A percentile compares a stretch with the other conserved stretches of the same genome.
Evolutionary conservation across 2,329 filamentous ascomycete species (phyloP).

Genomic region (Claviceps spartinae): DNA sequence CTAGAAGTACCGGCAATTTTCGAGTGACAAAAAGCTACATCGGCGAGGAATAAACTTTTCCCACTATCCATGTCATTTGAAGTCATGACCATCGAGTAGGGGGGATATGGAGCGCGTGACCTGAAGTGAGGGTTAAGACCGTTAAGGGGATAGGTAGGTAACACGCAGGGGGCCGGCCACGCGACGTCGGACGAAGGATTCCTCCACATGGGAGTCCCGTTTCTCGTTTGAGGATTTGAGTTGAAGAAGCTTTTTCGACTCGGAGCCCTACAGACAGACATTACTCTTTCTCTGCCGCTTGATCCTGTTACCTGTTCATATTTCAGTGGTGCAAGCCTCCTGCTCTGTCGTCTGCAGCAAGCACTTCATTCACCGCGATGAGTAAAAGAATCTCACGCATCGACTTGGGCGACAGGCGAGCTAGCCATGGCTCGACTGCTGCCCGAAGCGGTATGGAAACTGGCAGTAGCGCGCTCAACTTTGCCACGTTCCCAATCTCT

Average conservation of each 20-base stretch:
- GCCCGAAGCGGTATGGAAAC: constrained; percentile 1
- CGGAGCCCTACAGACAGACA: constrained; percentile 3
- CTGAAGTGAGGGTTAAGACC: too few species aligned
- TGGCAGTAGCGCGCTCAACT: constrained; percentile 1
- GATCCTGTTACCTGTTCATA: neutral
- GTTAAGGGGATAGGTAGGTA: neutral
- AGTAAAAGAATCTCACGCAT: neutral
- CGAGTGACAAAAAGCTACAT: too few species aligned
- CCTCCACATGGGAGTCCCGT: neutral
- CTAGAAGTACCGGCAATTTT: too few species aligned
- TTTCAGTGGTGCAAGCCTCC: constrained; percentile 4
- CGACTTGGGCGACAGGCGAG: neutral
- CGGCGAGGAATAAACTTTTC: too few species aligned
- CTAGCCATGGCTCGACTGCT: neutral
- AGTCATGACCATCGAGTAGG: too few species aligned
- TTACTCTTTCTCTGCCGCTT: neutral
- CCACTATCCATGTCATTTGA: too few species aligned
- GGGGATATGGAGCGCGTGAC: too few species aligned
- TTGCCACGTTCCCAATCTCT: constrained; percentile 7
- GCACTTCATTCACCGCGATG: neutral
- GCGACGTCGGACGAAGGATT: neutral
- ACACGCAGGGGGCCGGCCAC: neutral
- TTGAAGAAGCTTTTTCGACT: constrained; percentile 8
- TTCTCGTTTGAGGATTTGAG: neutral
- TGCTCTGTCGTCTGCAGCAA: constrained; percentile 7